Percentiles rank a stretch among this genome's conserved stretches.
These are phyloP conservation scores for Kodamaea plutei DNA, from an alignment of 1,139 yeast genomes.

Conservation along the genomic window DNA sequence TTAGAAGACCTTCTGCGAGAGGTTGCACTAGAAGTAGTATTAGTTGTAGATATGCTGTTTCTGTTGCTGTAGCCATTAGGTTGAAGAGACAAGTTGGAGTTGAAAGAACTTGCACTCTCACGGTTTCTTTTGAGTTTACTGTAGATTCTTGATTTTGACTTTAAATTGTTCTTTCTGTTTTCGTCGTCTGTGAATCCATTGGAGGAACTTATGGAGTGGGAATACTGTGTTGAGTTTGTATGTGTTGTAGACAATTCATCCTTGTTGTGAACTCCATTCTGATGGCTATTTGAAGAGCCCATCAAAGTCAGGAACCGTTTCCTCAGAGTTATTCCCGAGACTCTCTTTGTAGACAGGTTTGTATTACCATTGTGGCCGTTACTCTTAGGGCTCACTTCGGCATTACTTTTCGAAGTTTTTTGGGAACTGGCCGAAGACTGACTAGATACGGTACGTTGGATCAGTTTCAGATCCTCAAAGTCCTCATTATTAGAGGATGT, in stretches of 20 bases:
- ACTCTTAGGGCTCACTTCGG: constrained; percentile 1
- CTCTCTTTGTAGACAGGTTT: constrained; percentile 8
- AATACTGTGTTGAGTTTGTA: constrained; percentile 1
- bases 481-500: constrained; percentile 16
- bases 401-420: constrained; percentile 8
- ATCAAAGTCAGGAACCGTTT: constrained; percentile 27
- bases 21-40: constrained; percentile 17
- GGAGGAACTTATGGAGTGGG: too few relatives aligned
- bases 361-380: constrained; percentile 1
- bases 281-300: constrained; percentile 9
- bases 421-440: constrained; percentile 12
- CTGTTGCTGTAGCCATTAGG: constrained; percentile 19
- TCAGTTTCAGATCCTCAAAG: constrained; percentile 11
- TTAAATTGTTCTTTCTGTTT: constrained; percentile 26
- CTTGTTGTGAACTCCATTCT: constrained; percentile 1
- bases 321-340: constrained; percentile 16
- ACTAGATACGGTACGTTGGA: constrained; percentile 12
- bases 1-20: constrained; percentile 25
- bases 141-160: constrained; percentile 37
- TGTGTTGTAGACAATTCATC: constrained; percentile 5
- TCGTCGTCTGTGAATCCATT: constrained; percentile 15
- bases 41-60: constrained; percentile 25
- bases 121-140: constrained; percentile 37
- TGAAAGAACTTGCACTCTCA: constrained; percentile 33
- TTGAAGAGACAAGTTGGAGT: constrained; percentile 23